Percentiles rank a stretch among this genome's conserved stretches.
Evolutionary conservation across 345 rosid genomes (phyloP).

Genomic region (Rubroshorea leprosula): DNA sequence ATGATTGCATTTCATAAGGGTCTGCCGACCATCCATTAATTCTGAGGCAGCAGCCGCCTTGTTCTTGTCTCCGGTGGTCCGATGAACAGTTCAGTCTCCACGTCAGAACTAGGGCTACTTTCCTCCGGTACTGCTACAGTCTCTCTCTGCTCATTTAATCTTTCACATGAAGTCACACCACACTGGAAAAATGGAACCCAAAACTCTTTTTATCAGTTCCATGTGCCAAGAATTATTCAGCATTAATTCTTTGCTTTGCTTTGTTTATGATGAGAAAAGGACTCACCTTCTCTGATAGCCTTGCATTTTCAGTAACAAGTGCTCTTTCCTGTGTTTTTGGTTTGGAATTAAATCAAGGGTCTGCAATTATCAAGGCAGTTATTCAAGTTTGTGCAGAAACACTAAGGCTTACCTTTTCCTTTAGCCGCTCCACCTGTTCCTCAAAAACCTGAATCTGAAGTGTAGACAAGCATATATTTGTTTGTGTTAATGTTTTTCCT

Average conservation of each 20-base stretch:
- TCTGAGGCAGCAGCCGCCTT: background rate
- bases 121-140: conserved; percentile 28
- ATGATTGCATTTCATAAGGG: no score
- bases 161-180: conserved; percentile 24
- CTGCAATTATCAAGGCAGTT: conserved; percentile 1
- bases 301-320: conserved; percentile 51
- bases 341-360: background rate
- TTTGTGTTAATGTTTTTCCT: background rate
- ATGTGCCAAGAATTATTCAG: no score
- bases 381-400: background rate
- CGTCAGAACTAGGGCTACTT: conserved; percentile 55
- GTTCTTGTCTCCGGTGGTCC: conserved; percentile 45
- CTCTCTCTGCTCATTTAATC: conserved; percentile 20
- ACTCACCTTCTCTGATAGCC: conserved; percentile 50
- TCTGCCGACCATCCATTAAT: background rate
- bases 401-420: conserved; percentile 64
- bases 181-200: conserved; percentile 28
- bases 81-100: conserved; percentile 83
- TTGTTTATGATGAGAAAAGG: background rate
- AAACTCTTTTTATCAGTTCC: no score
- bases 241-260: background rate
- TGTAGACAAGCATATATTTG: background rate
- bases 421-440: conserved; percentile 59
- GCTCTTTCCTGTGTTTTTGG: conserved; percentile 42
- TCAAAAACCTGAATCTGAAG: conserved; percentile 63